A percentile compares a stretch with the other conserved stretches of the same genome.
Evolutionary conservation across 2,329 filamentous ascomycete species (phyloP).

Genomic region (Dactylonectria macrodidyma): DNA sequence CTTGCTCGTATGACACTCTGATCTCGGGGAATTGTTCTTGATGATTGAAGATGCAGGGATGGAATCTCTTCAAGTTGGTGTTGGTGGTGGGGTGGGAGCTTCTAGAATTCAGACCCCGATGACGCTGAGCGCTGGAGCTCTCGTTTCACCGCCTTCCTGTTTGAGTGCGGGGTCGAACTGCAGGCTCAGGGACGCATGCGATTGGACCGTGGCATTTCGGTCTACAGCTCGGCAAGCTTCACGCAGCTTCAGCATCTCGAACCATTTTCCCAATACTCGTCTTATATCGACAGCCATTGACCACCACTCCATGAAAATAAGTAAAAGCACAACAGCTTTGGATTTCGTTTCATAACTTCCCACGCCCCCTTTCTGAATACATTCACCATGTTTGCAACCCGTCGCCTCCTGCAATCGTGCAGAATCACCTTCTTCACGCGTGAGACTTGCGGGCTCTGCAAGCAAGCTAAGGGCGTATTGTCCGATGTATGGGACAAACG

Average conservation of each 20-base stretch:
- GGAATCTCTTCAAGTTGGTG: slow-evolving; percentile 24
- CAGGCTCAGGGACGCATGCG: slow-evolving; percentile 13
- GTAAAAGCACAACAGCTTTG: not conserved
- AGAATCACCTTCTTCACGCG: slow-evolving; percentile 84
- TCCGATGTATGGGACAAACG: slow-evolving; percentile 76
- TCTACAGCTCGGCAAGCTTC: not conserved
- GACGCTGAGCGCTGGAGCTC: slow-evolving; percentile 44
- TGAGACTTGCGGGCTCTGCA: slow-evolving; percentile 79
- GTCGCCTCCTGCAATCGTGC: slow-evolving; percentile 66
- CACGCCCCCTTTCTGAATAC: not conserved
- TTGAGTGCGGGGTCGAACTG: slow-evolving; percentile 49
- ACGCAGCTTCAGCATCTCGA: slow-evolving; percentile 26
- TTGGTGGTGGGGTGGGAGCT: slow-evolving; percentile 55
- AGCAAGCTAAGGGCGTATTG: slow-evolving; percentile 76
- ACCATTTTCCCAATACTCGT: slow-evolving; percentile 16
- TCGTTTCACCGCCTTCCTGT: slow-evolving; percentile 54
- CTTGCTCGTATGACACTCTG: slow-evolving; percentile 24
- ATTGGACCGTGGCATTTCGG: slow-evolving; percentile 27
- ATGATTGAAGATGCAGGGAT: slow-evolving; percentile 23
- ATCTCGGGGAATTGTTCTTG: slow-evolving; percentile 17
- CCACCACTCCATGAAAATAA: not conserved
- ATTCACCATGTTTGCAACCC: slow-evolving; percentile 65
- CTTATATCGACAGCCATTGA: not conserved
- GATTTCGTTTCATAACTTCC: not conserved
- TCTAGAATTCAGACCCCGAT: slow-evolving; percentile 55